phyloP scores from a whole-genome alignment of 2,329 filamentous ascomycete genomes.

The Madurella fahalii region DNA sequence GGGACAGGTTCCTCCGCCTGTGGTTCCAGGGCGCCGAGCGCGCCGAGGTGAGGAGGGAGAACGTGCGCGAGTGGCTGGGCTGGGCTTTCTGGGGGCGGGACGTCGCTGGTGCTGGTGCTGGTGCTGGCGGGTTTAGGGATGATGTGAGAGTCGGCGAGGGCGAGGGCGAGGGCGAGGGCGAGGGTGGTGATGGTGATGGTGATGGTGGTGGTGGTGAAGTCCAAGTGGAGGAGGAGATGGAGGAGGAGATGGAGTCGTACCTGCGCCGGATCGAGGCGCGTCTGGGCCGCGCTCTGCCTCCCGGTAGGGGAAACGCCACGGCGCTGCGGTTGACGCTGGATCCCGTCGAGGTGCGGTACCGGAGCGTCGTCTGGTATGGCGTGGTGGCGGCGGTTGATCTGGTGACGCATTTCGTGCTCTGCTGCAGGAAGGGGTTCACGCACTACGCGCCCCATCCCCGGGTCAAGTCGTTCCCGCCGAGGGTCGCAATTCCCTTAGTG shows the following conservation, averaged over 20 bases:
- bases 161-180: too few relatives aligned
- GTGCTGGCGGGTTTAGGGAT: too few relatives aligned
- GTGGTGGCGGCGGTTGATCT: slow-evolving; percentile 54
- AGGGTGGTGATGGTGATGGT: too few relatives aligned
- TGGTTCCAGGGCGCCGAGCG: slow-evolving; percentile 63
- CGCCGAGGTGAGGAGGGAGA: slow-evolving; percentile 60
- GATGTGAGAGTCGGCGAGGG: not conserved
- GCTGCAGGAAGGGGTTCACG: slow-evolving; percentile 44
- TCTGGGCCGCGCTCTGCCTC: slow-evolving; percentile 47
- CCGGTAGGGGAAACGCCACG: slow-evolving; percentile 53
- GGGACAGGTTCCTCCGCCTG: slow-evolving; percentile 52
- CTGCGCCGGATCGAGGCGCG: slow-evolving; percentile 50
- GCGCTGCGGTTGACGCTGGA: slow-evolving; percentile 64
- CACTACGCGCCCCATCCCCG: slow-evolving; percentile 41
- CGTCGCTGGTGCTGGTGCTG: not conserved
- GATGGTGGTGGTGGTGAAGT: too few relatives aligned
- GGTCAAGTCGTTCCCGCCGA: not conserved
- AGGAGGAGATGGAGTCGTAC: slow-evolving; percentile 42
- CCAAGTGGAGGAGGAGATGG: slow-evolving; percentile 29
- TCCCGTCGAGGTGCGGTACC: slow-evolving; percentile 54
- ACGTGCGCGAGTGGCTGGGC: slow-evolving; percentile 60
- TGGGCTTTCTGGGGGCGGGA: slow-evolving; percentile 62
- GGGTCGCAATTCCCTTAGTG: not conserved
- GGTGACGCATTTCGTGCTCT: slow-evolving; percentile 42
- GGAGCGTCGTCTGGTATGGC: slow-evolving; percentile 61